A percentile compares a stretch with the other conserved stretches of the same genome.
Conservation (phyloP, 2,329 filamentous ascomycete species). For the Xylariaceae sp. region DNA sequence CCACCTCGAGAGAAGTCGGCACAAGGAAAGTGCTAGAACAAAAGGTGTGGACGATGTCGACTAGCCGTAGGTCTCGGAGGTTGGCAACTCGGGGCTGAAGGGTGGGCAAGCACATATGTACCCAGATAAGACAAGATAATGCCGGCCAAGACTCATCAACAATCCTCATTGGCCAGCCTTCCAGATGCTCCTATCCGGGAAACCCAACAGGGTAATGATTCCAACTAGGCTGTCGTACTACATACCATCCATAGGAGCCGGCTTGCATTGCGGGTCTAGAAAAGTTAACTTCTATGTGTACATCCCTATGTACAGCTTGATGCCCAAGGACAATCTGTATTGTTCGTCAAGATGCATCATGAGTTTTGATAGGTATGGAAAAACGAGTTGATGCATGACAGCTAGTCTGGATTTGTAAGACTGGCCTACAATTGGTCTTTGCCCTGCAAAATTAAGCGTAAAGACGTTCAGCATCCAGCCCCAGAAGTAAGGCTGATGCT, state of each 20-base stretch:
- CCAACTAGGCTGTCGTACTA: conserved; percentile 16
- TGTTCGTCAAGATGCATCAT: not conserved
- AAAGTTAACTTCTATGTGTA: not conserved
- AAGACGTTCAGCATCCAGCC: conserved; percentile 13
- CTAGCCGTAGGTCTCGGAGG: conserved; percentile 10
- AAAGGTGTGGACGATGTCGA: not conserved
- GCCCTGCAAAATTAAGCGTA: not conserved
- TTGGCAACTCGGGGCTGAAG: conserved; percentile 5
- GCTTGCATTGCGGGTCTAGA: conserved; percentile 20
- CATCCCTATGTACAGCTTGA: not conserved
- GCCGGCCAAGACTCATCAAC: conserved; percentile 17
- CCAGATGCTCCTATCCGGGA: conserved; percentile 13
- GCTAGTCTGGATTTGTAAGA: conserved; percentile 12
- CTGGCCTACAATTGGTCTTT: conserved; percentile 2
- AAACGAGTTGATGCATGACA: conserved; percentile 1
- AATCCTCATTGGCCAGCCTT: conserved; percentile 11
- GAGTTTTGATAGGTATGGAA: not conserved
- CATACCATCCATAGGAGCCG: conserved; percentile 12
- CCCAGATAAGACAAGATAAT: conserved; percentile 5
- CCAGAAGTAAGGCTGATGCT: conserved; percentile 1
- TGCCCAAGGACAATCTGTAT: not conserved
- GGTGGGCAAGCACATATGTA: not conserved
- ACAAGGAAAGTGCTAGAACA: conserved; percentile 21
- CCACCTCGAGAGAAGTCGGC: not conserved
- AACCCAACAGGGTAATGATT: conserved; percentile 19